A percentile compares a stretch with the other conserved stretches of the same genome.
phyloP scores from a whole-genome alignment of 2,329 filamentous ascomycete species.

The Harringtonia lauricola region DNA sequence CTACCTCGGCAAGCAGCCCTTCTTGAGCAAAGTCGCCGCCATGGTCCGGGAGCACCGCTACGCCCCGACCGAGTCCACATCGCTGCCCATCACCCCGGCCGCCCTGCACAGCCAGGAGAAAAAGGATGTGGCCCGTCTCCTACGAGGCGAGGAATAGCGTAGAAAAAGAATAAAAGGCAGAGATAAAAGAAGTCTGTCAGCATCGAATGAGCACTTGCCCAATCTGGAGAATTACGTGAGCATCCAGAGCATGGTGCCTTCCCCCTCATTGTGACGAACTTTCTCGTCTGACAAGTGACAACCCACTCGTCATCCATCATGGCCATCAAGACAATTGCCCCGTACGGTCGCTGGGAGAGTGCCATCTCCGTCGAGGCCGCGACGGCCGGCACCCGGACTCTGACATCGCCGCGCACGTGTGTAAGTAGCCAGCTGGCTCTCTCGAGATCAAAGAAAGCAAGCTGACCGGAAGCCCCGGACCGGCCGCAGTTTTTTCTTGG shows the following conservation, averaged over 20 bases:
- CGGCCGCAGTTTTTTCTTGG: slow-evolving; percentile 25
- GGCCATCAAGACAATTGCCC: slow-evolving; percentile 15
- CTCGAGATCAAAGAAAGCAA: background rate
- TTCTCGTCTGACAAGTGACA: too few relatives aligned
- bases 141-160: too few relatives aligned
- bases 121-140: too few relatives aligned
- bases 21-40: slow-evolving; percentile 20
- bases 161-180: too few relatives aligned
- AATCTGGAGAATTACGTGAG: too few relatives aligned
- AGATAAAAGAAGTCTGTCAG: too few relatives aligned
- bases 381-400: slow-evolving; percentile 20
- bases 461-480: background rate
- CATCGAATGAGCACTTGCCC: too few relatives aligned
- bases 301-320: background rate
- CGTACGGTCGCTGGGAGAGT: slow-evolving; percentile 29
- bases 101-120: background rate
- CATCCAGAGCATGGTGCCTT: too few relatives aligned
- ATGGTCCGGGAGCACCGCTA: slow-evolving; percentile 5
- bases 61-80: background rate
- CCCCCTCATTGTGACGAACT: too few relatives aligned
- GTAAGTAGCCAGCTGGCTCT: slow-evolving; percentile 13
- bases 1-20: slow-evolving; percentile 55
- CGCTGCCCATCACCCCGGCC: background rate
- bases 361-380: slow-evolving; percentile 25
- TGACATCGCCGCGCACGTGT: slow-evolving; percentile 25